phyloP scores from a whole-genome alignment of 345 rosid genomes.

The Garcia nutans region DNA sequence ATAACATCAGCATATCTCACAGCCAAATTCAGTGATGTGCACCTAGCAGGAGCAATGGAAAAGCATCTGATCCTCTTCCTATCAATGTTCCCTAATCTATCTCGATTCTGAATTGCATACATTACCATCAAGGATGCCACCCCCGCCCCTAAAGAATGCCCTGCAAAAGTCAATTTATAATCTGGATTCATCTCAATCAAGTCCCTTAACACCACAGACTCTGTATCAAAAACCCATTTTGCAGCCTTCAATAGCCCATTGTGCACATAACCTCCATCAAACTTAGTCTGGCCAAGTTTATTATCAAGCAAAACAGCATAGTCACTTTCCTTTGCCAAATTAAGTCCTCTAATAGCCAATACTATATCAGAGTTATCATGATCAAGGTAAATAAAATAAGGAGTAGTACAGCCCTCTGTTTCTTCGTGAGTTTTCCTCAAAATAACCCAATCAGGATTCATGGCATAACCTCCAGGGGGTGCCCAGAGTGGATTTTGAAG shows the following conservation, averaged over 20 bases:
- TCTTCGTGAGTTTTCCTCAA: constrained; percentile 58
- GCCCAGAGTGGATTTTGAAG: constrained; percentile 77
- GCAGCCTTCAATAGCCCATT: constrained; percentile 87
- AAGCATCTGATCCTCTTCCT: constrained; percentile 81
- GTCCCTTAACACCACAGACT: constrained; percentile 52
- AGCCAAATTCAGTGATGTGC: constrained; percentile 87
- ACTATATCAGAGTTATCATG: constrained; percentile 61
- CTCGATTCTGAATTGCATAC: constrained; percentile 55
- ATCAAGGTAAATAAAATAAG: constrained; percentile 83
- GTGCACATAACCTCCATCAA: constrained; percentile 91
- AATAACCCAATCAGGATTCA: constrained; percentile 65
- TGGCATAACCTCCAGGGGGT: constrained; percentile 82
- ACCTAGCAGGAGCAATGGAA: constrained; percentile 87
- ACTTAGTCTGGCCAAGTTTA: constrained; percentile 82
- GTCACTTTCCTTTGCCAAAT: constrained; percentile 80
- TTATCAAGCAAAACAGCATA: constrained; percentile 87
- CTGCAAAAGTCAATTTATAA: constrained; percentile 77
- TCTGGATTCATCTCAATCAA: constrained; percentile 57
- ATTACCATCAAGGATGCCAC: constrained; percentile 66
- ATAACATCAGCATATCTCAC: constrained; percentile 88
- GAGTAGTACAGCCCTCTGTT: constrained; percentile 64
- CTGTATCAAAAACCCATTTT: constrained; percentile 69
- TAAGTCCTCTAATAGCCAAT: constrained; percentile 71
- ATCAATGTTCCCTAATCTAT: constrained; percentile 63
- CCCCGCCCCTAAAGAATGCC: constrained; percentile 93